Percentiles rank a stretch among this genome's conserved stretches.
Conservation (phyloP, 768 basidiomycete genomes). For the Cystoderma amianthinum region DNA sequence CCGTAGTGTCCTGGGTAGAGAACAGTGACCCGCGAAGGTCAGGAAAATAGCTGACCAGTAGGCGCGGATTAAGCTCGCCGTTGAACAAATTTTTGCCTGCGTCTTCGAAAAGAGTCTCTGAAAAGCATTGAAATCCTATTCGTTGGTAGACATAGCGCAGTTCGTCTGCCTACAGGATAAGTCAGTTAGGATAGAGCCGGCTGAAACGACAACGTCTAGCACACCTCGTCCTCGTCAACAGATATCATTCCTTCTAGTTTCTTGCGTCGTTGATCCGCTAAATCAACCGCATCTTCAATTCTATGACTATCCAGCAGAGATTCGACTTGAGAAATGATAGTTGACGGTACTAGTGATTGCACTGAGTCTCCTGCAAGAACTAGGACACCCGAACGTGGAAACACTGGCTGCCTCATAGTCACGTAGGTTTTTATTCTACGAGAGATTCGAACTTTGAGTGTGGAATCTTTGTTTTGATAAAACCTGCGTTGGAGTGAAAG, state of each 20-base stretch:
- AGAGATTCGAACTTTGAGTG: no score
- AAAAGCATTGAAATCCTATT: conserved; percentile 73
- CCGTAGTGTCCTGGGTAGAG: conserved; percentile 42
- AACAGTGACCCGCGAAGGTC: conserved; percentile 66
- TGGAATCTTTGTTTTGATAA: no score
- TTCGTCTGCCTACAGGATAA: conserved; percentile 49
- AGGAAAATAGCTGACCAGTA: conserved; percentile 77
- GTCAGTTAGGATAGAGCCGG: neutral
- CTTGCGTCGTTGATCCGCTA: conserved; percentile 56
- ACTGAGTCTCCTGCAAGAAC: conserved; percentile 55
- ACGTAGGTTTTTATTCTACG: no score
- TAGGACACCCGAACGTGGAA: conserved; percentile 64
- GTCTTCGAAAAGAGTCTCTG: conserved; percentile 77
- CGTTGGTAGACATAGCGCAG: conserved; percentile 75
- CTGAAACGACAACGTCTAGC: no score
- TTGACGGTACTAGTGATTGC: conserved; percentile 62
- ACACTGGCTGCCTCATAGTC: conserved; percentile 12
- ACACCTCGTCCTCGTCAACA: conserved; percentile 51
- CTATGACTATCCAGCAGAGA: conserved; percentile 57
- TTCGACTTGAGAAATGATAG: conserved; percentile 68
- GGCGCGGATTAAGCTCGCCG: conserved; percentile 78
- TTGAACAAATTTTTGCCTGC: conserved; percentile 73
- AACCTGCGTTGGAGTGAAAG: no score
- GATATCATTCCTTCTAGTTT: conserved; percentile 46
- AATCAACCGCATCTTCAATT: conserved; percentile 54